Evolutionary conservation across 345 rosid genomes (phyloP).

Genomic region (Isatis tinctoria): DNA sequence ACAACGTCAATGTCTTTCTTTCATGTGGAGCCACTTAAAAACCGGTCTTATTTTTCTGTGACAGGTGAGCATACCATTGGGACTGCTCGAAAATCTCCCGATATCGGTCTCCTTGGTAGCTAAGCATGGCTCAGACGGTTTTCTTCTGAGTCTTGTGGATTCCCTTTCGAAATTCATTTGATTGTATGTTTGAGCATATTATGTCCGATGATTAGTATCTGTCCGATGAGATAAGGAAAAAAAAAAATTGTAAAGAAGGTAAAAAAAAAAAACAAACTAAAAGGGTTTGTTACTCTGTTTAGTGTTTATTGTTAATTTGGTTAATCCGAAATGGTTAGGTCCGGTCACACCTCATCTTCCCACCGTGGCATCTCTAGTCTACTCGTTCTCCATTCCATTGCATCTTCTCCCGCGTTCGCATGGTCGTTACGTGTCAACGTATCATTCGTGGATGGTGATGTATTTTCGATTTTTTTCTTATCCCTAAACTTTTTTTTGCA

Average conservation of each 20-base stretch:
- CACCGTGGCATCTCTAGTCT: too few relatives aligned
- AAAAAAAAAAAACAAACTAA: too few relatives aligned
- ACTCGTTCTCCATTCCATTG: too few relatives aligned
- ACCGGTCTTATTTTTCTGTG: not conserved
- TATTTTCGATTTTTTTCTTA: too few relatives aligned
- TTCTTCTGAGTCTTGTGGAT: slow-evolving; percentile 65
- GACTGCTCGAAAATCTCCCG: slow-evolving; percentile 51
- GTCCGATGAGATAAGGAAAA: not conserved
- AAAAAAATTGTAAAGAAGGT: too few relatives aligned
- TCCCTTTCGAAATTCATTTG: slow-evolving; percentile 27
- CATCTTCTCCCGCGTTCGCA: not conserved
- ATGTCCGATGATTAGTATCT: not conserved
- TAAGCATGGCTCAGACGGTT: slow-evolving; percentile 69
- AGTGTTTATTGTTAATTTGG: not conserved
- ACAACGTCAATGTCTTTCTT: not conserved
- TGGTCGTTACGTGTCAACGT: not conserved
- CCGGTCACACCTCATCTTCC: not conserved
- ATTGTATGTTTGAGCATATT: not conserved
- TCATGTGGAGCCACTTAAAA: not conserved
- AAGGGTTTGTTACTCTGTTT: not conserved
- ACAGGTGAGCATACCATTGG: slow-evolving; percentile 76
- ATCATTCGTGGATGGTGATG: not conserved
- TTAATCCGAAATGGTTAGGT: not conserved
- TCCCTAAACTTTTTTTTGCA: too few relatives aligned
- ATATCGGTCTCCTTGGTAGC: slow-evolving; percentile 65